These are phyloP conservation scores for Vigna nakashimae DNA, from an alignment of 306 rosid species.

Conservation along the genomic window DNA sequence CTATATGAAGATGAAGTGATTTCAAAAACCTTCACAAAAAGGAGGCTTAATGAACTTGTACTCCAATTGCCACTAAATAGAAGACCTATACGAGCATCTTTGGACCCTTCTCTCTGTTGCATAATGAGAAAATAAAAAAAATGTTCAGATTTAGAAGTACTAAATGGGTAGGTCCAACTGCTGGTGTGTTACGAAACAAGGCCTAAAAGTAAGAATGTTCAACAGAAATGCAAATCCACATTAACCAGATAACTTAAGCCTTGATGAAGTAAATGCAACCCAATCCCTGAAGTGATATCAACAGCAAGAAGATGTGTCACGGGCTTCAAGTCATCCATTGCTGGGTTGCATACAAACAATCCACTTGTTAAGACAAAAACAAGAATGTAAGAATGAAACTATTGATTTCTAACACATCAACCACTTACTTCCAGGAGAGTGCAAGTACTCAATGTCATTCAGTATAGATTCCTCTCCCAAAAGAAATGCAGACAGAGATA, in stretches of 20 bases:
- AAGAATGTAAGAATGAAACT: conserved; percentile 33
- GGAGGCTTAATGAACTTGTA: conserved; percentile 61
- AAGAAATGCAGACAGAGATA: conserved; percentile 61
- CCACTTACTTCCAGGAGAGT: conserved; percentile 87
- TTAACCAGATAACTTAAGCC: conserved; percentile 86
- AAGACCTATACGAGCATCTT: conserved; percentile 79
- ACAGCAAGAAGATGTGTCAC: conserved; percentile 92
- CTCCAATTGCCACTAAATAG: conserved; percentile 66
- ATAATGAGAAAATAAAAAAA: conserved; percentile 36
- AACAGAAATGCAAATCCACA: conserved; percentile 33
- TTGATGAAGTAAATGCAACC: conserved; percentile 79
- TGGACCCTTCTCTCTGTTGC: conserved; percentile 76
- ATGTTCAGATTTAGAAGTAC: conserved; percentile 18
- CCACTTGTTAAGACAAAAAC: conserved; percentile 45
- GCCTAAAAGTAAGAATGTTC: conserved; percentile 26
- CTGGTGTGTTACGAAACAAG: conserved; percentile 27
- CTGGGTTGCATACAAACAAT: conserved; percentile 55
- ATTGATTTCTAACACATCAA: conserved; percentile 39
- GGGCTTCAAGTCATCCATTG: conserved; percentile 87
- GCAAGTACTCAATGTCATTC: conserved; percentile 69
- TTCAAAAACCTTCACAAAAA: conserved; percentile 75
- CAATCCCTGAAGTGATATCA: conserved; percentile 70
- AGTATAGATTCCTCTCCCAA: conserved; percentile 69
- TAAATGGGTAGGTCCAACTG: conserved; percentile 31
- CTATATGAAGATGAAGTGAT: conserved; percentile 75